A percentile compares a stretch with the other conserved stretches of the same genome.
phyloP scores from a whole-genome alignment of 805 yeast species.

The Saturnispora galanensis region DNA sequence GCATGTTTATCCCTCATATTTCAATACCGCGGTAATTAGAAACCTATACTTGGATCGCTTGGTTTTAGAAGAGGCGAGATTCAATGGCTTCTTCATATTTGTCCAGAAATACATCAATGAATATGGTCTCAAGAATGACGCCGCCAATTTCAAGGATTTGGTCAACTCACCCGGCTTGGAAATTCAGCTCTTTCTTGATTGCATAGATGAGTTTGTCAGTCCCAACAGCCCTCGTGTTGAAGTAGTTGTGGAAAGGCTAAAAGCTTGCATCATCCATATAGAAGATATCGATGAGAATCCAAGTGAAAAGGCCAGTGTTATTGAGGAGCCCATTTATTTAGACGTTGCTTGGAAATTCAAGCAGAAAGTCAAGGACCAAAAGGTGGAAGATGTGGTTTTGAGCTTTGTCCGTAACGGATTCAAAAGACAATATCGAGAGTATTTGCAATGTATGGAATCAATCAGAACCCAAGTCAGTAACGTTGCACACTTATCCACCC shows the following conservation, averaged over 20 bases:
- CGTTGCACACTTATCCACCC: slow-evolving; percentile 11
- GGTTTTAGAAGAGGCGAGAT: neutral
- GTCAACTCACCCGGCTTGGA: slow-evolving; percentile 8
- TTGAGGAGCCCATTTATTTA: slow-evolving; percentile 7
- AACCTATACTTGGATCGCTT: neutral
- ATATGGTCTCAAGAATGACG: neutral
- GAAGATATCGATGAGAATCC: neutral
- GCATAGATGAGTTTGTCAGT: slow-evolving; percentile 5
- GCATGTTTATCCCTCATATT: slow-evolving; percentile 22
- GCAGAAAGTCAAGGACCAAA: slow-evolving; percentile 11
- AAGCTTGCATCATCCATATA: too few species aligned
- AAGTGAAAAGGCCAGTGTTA: neutral
- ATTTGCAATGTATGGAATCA: slow-evolving; percentile 7
- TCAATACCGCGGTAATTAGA: slow-evolving; percentile 9
- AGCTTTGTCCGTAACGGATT: slow-evolving; percentile 14
- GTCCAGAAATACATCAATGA: slow-evolving; percentile 5
- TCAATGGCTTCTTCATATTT: neutral
- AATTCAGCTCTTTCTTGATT: slow-evolving; percentile 3
- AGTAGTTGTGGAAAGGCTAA: slow-evolving; percentile 6
- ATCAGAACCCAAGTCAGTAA: slow-evolving; percentile 9
- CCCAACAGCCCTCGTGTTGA: slow-evolving; percentile 9
- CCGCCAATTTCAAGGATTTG: neutral
- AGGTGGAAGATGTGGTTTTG: slow-evolving; percentile 15
- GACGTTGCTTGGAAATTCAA: slow-evolving; percentile 20
- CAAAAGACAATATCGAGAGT: slow-evolving; percentile 5